A percentile compares a stretch with the other conserved stretches of the same genome.
phyloP scores from a whole-genome alignment of 2,329 filamentous ascomycete genomes.

The Fusarium brevicatenulatum region DNA sequence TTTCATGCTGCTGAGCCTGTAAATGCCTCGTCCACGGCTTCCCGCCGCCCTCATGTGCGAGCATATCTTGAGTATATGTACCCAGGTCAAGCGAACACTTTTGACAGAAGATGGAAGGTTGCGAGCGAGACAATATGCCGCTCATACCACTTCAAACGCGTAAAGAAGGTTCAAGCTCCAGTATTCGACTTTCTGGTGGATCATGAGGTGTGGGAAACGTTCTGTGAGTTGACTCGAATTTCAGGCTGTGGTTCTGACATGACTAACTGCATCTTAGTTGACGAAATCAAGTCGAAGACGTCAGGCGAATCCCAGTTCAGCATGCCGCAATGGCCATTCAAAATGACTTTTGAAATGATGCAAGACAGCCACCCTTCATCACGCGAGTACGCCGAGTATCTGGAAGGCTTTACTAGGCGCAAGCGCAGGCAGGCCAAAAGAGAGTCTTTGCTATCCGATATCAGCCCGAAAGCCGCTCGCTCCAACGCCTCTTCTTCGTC shows the following conservation, averaged over 20 bases:
- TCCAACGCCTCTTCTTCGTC: neutral
- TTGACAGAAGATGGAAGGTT: fast-evolving
- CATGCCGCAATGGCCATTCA: neutral
- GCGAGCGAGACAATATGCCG: fast-evolving
- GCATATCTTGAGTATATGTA: neutral
- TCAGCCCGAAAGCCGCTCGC: neutral
- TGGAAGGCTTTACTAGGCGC: fast-evolving
- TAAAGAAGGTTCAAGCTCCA: neutral
- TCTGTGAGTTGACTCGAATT: neutral
- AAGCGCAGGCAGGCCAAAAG: neutral
- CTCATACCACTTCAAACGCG: fast-evolving
- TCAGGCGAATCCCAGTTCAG: fast-evolving
- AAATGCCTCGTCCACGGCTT: neutral
- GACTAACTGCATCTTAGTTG: neutral
- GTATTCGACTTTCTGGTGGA: neutral
- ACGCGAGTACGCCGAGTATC: neutral
- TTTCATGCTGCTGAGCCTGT: fast-evolving
- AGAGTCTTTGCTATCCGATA: neutral
- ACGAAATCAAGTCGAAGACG: neutral
- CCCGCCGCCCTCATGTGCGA: neutral
- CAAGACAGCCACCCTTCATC: neutral
- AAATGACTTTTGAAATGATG: neutral
- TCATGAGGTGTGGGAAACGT: neutral
- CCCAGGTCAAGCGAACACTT: fast-evolving
- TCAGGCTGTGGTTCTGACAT: neutral